Evolutionary conservation across 257 asterid genomes (phyloP), one percentile per base, ranked within the genome.

Genomic region (Nicotiana benthamiana): DNA sequence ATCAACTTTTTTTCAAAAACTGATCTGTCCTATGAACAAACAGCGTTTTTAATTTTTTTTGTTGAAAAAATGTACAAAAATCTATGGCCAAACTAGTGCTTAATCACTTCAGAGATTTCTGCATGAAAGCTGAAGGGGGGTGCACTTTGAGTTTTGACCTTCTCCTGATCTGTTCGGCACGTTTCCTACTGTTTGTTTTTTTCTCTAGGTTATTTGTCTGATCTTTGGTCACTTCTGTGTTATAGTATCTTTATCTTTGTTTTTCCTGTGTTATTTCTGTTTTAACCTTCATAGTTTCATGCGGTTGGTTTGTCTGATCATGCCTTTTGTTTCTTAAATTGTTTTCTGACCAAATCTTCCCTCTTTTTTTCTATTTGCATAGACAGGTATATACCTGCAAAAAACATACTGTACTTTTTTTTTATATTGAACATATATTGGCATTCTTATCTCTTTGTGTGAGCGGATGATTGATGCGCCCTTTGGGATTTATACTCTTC

Each of bases 401-500:
- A 27, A 27, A 26, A 7, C 62, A 10, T 63, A 17, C 36, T 32
- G 36, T 32, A 5, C 32, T 20, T 30, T 15, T 79, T 79, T 22
- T 16, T 30, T 13, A 28, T 78, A 57, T 43, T 11, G 51, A 46
- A 32, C 11, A 54, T 20, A 78, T 40, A 72, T 60, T 60, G 56
- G 68, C 28, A 20, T 28, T 52, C 53, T 51, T 28, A 26, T 74
- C 43, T 74, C 61, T 72, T 7, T 72, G 43, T 48, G 43, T 48
- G 59, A 70, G 30, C 36, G 22, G 62, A 61, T 51, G 54, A 43
- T 53, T 78, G 26, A 46, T 79, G 77, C 64, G 75, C 54, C 63
- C 54, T 57, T 66, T 56, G 61, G 64, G 80, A 80, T 68, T 86
- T 83, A 77, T 77, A 51, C 53, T 51, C 80, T 64, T 32, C n/a